Evolutionary conservation across 345 rosid species (phyloP), one percentile per base, ranked within the genome.

Genomic region (Melaleuca alternifolia): DNA sequence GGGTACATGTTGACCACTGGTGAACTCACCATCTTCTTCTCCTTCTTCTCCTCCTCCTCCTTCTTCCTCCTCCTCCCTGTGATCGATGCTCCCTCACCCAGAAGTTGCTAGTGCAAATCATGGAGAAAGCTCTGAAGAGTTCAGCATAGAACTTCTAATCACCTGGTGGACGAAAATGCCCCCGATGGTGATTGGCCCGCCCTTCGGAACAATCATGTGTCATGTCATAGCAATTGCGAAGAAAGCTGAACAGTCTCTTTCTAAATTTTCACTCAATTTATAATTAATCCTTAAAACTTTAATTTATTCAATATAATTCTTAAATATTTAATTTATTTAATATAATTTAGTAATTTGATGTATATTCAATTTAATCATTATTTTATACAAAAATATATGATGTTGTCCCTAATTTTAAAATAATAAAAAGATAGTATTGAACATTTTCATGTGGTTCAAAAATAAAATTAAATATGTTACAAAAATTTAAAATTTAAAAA

Each of bases 1-100:
- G 99, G 99, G 84, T 97, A 95, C 71, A 97, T 95, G 88, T 97
- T 97, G 91, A 95, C 99, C 89, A 94, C 94, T 89, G 94, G 86
- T 48, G 98, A 94, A 90, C 89, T 91, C 84, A 95, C 94, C 98
- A 96, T 93, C 89, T 90, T 86, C 54, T 14, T 51, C 50, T 33
- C 28, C 82, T n/a, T 48, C 87, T 50, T 51, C 48, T 52, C 83
- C 46, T 18, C 33, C 13, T 21, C 15, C 20, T 11, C 7, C 76
- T 48, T 48, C 71, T 14, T 46, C 84, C 50, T n/a, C 44, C 28
- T 5, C 53, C 37, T 20, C 53, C 26, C 85, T 48, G 77, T 54
- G 83, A 71, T 65, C 86, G 10, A 51, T 30, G 50, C 50, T 79
- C 52, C 53, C 52, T 65, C 37, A 20, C 76, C 21, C 62, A 4